Evolutionary conservation across 1,284 basidiomycete species (phyloP), one percentile per base, ranked within the genome.

Genomic region (Heterobasidion annosum): DNA sequence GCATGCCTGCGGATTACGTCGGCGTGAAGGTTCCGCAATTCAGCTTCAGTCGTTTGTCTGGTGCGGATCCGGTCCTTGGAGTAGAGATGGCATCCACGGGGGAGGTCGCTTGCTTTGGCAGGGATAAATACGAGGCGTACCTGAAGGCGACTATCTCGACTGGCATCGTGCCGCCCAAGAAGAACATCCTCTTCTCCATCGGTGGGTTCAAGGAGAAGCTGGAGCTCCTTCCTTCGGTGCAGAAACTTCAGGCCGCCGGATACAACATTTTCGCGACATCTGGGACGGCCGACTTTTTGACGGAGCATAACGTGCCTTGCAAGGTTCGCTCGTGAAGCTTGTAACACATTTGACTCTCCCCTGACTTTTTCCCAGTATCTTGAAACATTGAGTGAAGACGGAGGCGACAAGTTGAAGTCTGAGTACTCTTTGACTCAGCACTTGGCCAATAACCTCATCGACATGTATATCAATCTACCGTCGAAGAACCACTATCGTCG

Each of bases 41-140:
- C 82, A 93, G 90, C 62, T 99, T 98, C 77, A 92, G 88, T 66
- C 86, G 96, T 57, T 74, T 99, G 37, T 94, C 92, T 25, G 96
- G 96, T 42, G 96, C 96, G 34, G 96, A 99, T 70, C 96, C 96
- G 15, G 88, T 99, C 18, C 81, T 99, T n/a, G 97, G 97, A 66
- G 96, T 99, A 51, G 96, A 99, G 76, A 99, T 99, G 96, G 96
- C 96, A 15, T 98, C 96, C n/a, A 99, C 96, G 1, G 96, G 96
- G 61, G 96, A 99, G 70, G 96, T 99, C 34, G 97, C 97, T 42
- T 98, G 96, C 72, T 99, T 99, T 70, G 96, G 97, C 33, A 85
- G 81, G 62, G 90, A 99, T 77, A 97, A 96, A 73, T 98, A 98
- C 70, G 96, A 99, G 69, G 96, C 96, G 6, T 99, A 99, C 70